Conservation (phyloP, 768 basidiomycete species). For the Suillus brevipes region DNA sequence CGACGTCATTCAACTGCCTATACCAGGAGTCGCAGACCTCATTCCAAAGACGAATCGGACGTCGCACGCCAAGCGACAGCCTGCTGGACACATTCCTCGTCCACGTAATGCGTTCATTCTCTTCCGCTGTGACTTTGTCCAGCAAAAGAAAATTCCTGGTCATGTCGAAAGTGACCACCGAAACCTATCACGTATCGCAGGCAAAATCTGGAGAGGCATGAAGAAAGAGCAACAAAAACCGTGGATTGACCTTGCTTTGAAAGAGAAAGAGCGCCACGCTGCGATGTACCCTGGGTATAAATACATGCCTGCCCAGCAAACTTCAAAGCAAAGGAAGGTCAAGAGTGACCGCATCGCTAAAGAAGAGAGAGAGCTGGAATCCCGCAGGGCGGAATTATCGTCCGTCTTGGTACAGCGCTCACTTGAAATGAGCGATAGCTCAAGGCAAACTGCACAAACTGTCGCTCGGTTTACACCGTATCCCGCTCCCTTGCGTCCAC, state of each 20-base stretch:
- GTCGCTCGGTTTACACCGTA: constrained; percentile 26
- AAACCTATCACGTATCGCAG: constrained; percentile 68
- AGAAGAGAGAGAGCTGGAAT: constrained; percentile 14
- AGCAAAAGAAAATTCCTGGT: constrained; percentile 55
- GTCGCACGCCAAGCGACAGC: constrained; percentile 50
- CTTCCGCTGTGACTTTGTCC: constrained; percentile 72
- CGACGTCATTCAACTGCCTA: constrained; percentile 6
- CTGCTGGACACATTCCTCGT: constrained; percentile 61
- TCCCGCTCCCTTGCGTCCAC: constrained; percentile 19
- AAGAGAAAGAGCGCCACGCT: constrained; percentile 47
- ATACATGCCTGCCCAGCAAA: constrained; percentile 33
- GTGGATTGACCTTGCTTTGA: constrained; percentile 51
- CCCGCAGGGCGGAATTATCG: constrained; percentile 6
- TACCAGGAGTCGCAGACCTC: constrained; percentile 13
- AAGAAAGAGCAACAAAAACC: constrained; percentile 43
- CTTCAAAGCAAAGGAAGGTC: constrained; percentile 21
- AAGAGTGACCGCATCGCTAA: constrained; percentile 12
- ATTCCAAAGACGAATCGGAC: constrained; percentile 32
- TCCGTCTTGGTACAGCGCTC: neutral
- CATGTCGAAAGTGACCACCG: constrained; percentile 63
- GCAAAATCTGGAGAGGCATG: constrained; percentile 65
- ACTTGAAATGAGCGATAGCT: neutral
- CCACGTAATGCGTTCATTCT: constrained; percentile 81
- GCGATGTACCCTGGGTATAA: constrained; percentile 44
- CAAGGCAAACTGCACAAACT: constrained; percentile 9